phyloP scores from a whole-genome alignment of 1,284 basidiomycete species.

The Cryptococcus hybrid region DNA sequence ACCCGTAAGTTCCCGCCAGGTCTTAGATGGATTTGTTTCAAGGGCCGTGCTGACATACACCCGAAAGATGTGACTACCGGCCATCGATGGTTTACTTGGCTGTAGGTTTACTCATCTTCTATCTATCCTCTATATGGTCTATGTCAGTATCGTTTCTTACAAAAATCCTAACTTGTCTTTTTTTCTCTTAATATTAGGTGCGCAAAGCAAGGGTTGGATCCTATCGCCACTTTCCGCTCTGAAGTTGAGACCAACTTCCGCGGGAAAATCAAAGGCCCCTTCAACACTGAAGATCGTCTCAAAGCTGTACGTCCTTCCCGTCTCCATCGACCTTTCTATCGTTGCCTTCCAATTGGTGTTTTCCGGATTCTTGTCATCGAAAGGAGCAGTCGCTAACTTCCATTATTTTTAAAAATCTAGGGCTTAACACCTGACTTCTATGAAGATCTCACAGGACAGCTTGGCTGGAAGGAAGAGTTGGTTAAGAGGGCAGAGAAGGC shows the following conservation, averaged over 20 bases:
- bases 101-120: conserved; percentile 38
- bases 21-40: neutral
- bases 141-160: neutral
- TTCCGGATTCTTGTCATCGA: neutral
- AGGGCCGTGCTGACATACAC: neutral
- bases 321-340: neutral
- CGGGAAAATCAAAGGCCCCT: conserved; percentile 79
- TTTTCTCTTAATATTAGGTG: conserved; percentile 50
- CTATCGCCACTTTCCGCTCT: conserved; percentile 67
- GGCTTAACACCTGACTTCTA: conserved; percentile 70
- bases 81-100: conserved; percentile 79
- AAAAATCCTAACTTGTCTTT: neutral
- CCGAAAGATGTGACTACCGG: conserved; percentile 67
- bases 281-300: conserved; percentile 72
- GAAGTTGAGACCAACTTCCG: conserved; percentile 73
- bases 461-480: conserved; percentile 7
- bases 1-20: conserved; percentile 52
- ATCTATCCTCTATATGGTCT: neutral
- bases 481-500: conserved; percentile 1
- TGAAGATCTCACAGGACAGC: conserved; percentile 62
- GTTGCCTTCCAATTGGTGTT: neutral
- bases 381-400: neutral
- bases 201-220: conserved; percentile 62
- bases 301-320: conserved; percentile 55
- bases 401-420: conserved; percentile 4